Base-by-base conservation (phyloP, 225 moss, liverwort and hornwort species). In the Antitrichia curtipendula region DNA sequence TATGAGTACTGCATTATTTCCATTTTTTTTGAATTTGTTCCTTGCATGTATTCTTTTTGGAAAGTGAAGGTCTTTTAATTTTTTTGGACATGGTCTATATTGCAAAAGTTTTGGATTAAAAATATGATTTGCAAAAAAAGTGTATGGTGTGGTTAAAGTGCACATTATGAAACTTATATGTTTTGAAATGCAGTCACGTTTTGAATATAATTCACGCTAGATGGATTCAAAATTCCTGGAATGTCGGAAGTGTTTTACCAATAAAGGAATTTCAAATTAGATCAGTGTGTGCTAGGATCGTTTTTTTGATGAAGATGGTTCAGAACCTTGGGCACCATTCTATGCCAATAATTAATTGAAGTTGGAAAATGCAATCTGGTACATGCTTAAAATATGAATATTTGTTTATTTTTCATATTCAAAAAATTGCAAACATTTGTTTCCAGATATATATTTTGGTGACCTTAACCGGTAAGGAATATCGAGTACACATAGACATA, bases 301-400 rank as follows among this genome's bases (percentile, higher is more conserved):
- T 29, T 11, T 49, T 74, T 74, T 19, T n/a, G 3, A 31, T 47
- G 4, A 74, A 49, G 12, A 20, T 74, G 31, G 32, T 19, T 49
- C 1, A 2, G 1, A 31, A 31, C 2, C 7, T 31, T 19, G 0
- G 9, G 31, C 28, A 10, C 6, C 2, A 0, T 47, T 45, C 4
- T 0, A 11, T 47, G 11, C 6, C 0, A 0, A 47, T 28, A 72
- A 28, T 28, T 27, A 43, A 43, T 45, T 72, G 45, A 45, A 72
- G 45, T 45, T 72, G 17, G 10, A 11, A 73, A 47, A 73, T 47
- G 18, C 1, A 0, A 29, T 73, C 49, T 74, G 32, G 20, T 20
- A 31, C 4, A 61, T 61, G 61, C 16, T 28, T 29, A 29, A 61
- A 61, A 59, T 27, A 27, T 1, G 13, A 27, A 61, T 7, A 61